These are phyloP conservation scores for Pythium phragmiticola DNA, from an alignment of 352 stramenopile species.

Conservation along the genomic window DNA sequence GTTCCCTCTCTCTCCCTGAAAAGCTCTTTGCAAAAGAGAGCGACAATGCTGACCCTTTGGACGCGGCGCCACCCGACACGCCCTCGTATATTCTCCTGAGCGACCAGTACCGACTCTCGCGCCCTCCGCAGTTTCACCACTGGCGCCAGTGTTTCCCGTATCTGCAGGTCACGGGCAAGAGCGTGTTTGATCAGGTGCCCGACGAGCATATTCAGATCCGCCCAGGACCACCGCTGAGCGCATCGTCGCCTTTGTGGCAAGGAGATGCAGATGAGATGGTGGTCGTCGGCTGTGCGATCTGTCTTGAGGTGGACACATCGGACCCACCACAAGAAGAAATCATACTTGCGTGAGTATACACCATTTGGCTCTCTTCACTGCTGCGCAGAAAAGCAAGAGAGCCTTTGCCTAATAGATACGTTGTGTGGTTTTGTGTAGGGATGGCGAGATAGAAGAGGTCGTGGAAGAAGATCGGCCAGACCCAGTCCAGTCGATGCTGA, in stretches of 20 bases:
- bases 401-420: too few relatives aligned
- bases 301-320: constrained; percentile 5
- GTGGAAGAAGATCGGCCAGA: constrained; percentile 27
- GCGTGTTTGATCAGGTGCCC: constrained; percentile 26
- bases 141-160: constrained; percentile 56
- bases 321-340: constrained; percentile 28
- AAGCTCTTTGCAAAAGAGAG: constrained; percentile 1
- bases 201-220: constrained; percentile 44
- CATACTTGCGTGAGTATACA: constrained; percentile 26
- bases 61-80: constrained; percentile 11
- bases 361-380: too few relatives aligned
- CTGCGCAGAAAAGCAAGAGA: too few relatives aligned
- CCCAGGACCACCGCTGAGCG: background rate
- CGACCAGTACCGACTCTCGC: constrained; percentile 42
- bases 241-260: background rate
- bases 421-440: constrained; percentile 14
- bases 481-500: background rate
- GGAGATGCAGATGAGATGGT: background rate
- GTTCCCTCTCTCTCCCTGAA: background rate
- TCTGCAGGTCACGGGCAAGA: constrained; percentile 33
- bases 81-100: constrained; percentile 48
- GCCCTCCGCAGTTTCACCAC: constrained; percentile 40
- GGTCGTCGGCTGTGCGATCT: constrained; percentile 4
- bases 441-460: constrained; percentile 49
- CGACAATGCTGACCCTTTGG: constrained; percentile 1